Conservation (phyloP, 169 alveolate genomes). For the Plasmodium adleri region DNA sequence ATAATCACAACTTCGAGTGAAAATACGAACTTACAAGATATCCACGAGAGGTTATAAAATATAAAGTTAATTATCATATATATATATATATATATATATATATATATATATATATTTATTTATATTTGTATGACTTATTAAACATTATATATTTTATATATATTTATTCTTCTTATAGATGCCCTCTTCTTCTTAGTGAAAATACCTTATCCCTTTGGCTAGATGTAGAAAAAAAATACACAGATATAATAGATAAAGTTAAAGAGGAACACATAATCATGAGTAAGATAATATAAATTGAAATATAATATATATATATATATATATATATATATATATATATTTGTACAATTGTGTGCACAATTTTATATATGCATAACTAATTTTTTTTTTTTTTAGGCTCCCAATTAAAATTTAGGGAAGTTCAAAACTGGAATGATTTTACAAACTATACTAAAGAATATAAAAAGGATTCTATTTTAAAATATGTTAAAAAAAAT, state of each 20-base stretch:
- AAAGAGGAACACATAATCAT: slow-evolving; percentile 28
- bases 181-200: slow-evolving; percentile 45
- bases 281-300: neutral
- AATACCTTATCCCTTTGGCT: slow-evolving; percentile 27
- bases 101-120: neutral
- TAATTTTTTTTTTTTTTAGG: slow-evolving; percentile 11
- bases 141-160: slow-evolving; percentile 1
- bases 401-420: slow-evolving; percentile 28
- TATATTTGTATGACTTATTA: neutral
- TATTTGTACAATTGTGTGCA: neutral
- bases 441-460: slow-evolving; percentile 5
- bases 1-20: slow-evolving; percentile 42
- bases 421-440: slow-evolving; percentile 50
- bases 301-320: neutral
- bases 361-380: neutral
- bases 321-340: slow-evolving; percentile 12
- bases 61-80: neutral
- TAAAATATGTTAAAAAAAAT: slow-evolving; percentile 1
- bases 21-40: slow-evolving; percentile 28
- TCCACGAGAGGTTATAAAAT: slow-evolving; percentile 44
- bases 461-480: slow-evolving; percentile 10
- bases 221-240: slow-evolving; percentile 27
- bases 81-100: neutral
- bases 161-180: slow-evolving; percentile 17
- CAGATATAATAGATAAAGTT: slow-evolving; percentile 46